Percentiles rank a stretch among this genome's conserved stretches.
These are phyloP conservation scores for Pichia kudriavzevii DNA, from an alignment of 1,139 yeast species.

Conservation along the genomic window DNA sequence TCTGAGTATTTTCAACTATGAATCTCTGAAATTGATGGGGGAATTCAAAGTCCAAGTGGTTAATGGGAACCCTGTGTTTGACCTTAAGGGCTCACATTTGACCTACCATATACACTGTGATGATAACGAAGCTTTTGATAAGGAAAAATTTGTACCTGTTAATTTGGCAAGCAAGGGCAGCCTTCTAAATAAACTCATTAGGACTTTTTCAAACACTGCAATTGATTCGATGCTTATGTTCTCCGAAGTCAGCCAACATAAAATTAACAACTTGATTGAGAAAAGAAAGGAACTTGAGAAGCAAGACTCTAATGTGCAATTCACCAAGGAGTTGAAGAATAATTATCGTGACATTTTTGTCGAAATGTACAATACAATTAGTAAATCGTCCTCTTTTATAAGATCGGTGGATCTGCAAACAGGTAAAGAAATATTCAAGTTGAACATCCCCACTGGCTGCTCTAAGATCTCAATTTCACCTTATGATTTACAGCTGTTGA, in stretches of 20 bases:
- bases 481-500: slow-evolving; percentile 50
- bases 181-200: slow-evolving; percentile 39
- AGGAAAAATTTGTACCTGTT: slow-evolving; percentile 34
- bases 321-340: neutral
- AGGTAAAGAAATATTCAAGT: slow-evolving; percentile 37
- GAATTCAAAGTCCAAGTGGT: slow-evolving; percentile 32
- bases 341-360: slow-evolving; percentile 22
- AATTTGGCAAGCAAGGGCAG: slow-evolving; percentile 41
- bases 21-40: neutral
- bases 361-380: slow-evolving; percentile 23
- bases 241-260: slow-evolving; percentile 42
- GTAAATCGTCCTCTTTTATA: slow-evolving; percentile 27
- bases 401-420: slow-evolving; percentile 21
- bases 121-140: slow-evolving; percentile 8
- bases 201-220: slow-evolving; percentile 44
- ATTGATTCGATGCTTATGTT: slow-evolving; percentile 46
- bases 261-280: slow-evolving; percentile 34
- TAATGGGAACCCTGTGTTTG: slow-evolving; percentile 40
- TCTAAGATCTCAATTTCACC: slow-evolving; percentile 57
- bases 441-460: slow-evolving; percentile 56
- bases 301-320: neutral
- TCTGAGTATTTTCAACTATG: slow-evolving; percentile 10
- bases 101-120: slow-evolving; percentile 36
- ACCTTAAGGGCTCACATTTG: slow-evolving; percentile 44
- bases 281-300: slow-evolving; percentile 9